Conservation (phyloP, 768 basidiomycete species). For the Panaeolus cyanescens region DNA sequence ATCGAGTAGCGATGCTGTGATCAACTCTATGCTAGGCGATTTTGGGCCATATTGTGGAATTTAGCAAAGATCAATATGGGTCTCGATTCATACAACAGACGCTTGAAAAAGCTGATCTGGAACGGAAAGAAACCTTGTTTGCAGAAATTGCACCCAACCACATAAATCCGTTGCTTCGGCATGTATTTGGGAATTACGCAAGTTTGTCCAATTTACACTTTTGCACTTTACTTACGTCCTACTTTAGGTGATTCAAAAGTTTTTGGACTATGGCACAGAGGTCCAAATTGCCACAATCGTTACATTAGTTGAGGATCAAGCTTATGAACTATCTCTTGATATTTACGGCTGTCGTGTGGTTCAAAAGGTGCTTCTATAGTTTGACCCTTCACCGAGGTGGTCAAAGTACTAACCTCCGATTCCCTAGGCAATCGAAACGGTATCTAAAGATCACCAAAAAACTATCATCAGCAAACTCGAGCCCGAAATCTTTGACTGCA, state of each 20-base stretch:
- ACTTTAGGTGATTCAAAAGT: constrained; percentile 84
- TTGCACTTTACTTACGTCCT: constrained; percentile 1
- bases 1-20: not conserved
- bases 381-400: too few relatives aligned
- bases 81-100: constrained; percentile 96
- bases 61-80: constrained; percentile 94
- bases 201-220: constrained; percentile 25
- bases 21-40: constrained; percentile 63
- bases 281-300: constrained; percentile 73
- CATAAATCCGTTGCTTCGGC: constrained; percentile 76
- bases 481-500: constrained; percentile 78
- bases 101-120: constrained; percentile 57
- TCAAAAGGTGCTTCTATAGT: constrained; percentile 69
- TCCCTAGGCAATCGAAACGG: constrained; percentile 81
- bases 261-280: constrained; percentile 85
- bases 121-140: constrained; percentile 86
- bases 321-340: constrained; percentile 77
- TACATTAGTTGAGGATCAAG: constrained; percentile 73
- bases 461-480: constrained; percentile 79
- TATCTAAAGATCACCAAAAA: constrained; percentile 77
- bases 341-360: constrained; percentile 98
- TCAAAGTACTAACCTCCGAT: too few relatives aligned
- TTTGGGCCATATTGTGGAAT: constrained; percentile 83
- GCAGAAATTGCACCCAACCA: constrained; percentile 85
- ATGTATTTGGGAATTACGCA: constrained; percentile 97